phyloP scores from a whole-genome alignment of 805 yeast genomes.

The Kluyveromyces nonfermentans region DNA sequence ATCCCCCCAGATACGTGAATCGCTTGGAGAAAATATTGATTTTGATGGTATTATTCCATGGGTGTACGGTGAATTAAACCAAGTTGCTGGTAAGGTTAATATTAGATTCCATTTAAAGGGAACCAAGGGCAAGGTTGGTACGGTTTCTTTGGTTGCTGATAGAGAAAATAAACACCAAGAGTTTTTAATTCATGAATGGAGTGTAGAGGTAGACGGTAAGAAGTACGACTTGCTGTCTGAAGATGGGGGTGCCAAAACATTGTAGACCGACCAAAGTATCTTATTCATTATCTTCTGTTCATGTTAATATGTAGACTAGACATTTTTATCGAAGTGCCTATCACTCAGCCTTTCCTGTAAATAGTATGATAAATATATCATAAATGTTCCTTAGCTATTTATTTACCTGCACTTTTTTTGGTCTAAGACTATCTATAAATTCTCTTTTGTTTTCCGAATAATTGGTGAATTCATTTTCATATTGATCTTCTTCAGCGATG shows the following conservation, averaged over 20 bases:
- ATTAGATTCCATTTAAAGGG: conserved; percentile 67
- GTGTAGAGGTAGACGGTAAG: conserved; percentile 40
- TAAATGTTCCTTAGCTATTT: neutral
- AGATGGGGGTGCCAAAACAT: conserved; percentile 25
- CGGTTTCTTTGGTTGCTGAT: conserved; percentile 58
- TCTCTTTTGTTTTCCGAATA: conserved; percentile 35
- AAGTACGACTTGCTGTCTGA: conserved; percentile 43
- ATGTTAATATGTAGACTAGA: neutral
- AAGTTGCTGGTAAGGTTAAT: conserved; percentile 73
- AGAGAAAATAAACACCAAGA: conserved; percentile 50
- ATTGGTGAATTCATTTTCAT: conserved; percentile 39
- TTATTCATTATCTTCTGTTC: neutral
- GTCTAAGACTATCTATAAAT: conserved; percentile 34
- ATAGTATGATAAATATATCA: neutral
- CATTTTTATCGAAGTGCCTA: neutral
- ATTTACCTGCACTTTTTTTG: conserved; percentile 17
- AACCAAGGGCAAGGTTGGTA: conserved; percentile 41
- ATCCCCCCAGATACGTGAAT: conserved; percentile 49
- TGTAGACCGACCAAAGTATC: neutral
- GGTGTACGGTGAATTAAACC: conserved; percentile 78
- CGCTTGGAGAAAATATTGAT: conserved; percentile 67
- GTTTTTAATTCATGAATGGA: conserved; percentile 57
- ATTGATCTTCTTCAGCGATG: conserved; percentile 36
- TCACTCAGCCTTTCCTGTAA: neutral
- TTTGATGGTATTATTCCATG: conserved; percentile 70